Percentiles rank a stretch among this genome's conserved stretches.
Conservation (phyloP, 2,329 filamentous ascomycete genomes). For the Sporothrix variecibatus region DNA sequence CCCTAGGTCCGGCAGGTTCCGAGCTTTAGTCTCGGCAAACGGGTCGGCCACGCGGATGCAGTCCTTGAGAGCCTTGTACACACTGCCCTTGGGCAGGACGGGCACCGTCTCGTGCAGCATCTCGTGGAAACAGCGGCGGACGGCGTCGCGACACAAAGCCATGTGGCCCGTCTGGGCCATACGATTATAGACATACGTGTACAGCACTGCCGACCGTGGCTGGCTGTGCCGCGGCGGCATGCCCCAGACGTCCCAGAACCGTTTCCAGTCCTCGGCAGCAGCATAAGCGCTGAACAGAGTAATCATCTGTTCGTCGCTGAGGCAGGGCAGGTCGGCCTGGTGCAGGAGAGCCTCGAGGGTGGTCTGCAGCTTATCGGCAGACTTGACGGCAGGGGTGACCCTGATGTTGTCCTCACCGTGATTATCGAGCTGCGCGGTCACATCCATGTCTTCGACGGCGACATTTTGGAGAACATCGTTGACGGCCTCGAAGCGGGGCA, state of each 20-base stretch:
- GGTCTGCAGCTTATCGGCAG: conserved; percentile 43
- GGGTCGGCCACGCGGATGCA: conserved; percentile 61
- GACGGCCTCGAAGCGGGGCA: not conserved
- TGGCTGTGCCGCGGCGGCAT: conserved; percentile 53
- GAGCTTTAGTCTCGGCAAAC: conserved; percentile 42
- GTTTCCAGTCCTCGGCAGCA: conserved; percentile 51
- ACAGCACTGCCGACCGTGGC: conserved; percentile 55
- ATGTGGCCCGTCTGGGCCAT: conserved; percentile 50
- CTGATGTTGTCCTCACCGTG: no score
- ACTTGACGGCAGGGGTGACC: not conserved
- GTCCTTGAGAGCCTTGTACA: conserved; percentile 52
- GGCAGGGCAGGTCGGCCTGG: conserved; percentile 43
- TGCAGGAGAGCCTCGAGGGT: conserved; percentile 51
- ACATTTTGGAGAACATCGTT: not conserved
- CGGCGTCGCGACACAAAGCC: conserved; percentile 47
- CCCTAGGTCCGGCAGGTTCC: conserved; percentile 23
- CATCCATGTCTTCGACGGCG: not conserved
- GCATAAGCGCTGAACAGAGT: conserved; percentile 52
- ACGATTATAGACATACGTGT: conserved; percentile 54
- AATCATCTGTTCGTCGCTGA: conserved; percentile 41
- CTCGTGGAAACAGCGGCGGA: conserved; percentile 59
- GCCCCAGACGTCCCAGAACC: conserved; percentile 64
- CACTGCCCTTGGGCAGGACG: conserved; percentile 46
- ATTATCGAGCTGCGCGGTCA: not conserved
- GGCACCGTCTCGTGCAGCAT: conserved; percentile 58